Evolutionary conservation across 2,329 filamentous ascomycete genomes (phyloP), one percentile per base, ranked within the genome.

Genomic region (Plenodomus tracheiphilus): DNA sequence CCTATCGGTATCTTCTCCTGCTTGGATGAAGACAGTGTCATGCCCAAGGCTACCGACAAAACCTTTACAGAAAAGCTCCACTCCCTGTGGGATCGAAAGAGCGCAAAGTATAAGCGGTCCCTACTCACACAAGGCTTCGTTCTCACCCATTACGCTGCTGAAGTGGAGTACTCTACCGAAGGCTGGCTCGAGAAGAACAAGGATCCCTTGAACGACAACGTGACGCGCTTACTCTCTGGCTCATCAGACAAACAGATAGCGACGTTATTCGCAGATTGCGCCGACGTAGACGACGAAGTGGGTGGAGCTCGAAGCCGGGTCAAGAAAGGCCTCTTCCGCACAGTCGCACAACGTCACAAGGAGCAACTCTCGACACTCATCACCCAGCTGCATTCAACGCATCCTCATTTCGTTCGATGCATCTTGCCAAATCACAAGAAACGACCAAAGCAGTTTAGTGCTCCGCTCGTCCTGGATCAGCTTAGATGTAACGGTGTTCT

Each of bases 171-270:
- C 71, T 91, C 88, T 0, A 99, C 94, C 0, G 85, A 93, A 47
- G 89, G 89, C 49, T 99, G 94, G 94, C 77, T 99, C 28, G 93
- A 97, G 73, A 99, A 97, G 81, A 99, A 99, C 79, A 99, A 99
- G 72, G 94, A 99, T 65, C 95, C 94, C 1, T 74, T 99, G 39
- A 97, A 97, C 64, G 95, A 99, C 79, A 99, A 97, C 55, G 82
- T 99, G 54, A 99, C 95, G 0, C 85, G 91, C 18, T 81, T 99
- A 7, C 81, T 99, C 30, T 89, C 92, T 32, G 80, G 82, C 13
- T 99, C 95, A 1, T 85, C 81, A 2, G 87, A 97, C 68, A 85
- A 83, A 54, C 93, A 99, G 66, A 81, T 97, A 53, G 89, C 91
- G 1, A 82, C 81, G 34, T 80, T 99, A 0, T 99, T 99, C 70